phyloP scores from a whole-genome alignment of 2,329 filamentous ascomycete genomes.

The Fusarium aywerte region DNA sequence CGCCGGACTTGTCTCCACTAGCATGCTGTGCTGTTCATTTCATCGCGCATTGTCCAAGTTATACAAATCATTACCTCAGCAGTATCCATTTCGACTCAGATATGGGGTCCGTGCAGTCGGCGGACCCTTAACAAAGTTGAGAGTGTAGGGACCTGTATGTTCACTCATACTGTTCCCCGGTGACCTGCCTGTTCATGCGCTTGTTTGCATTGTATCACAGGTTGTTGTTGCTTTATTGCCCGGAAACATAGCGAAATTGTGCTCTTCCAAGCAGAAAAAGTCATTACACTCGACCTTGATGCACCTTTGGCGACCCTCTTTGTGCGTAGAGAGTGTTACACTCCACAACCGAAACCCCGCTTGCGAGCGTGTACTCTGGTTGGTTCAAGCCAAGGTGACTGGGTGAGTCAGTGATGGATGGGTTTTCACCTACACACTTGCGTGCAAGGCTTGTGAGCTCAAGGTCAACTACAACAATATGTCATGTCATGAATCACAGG shows the following conservation, averaged over 20 bases:
- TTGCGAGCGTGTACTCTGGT: neutral
- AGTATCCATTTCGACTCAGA: slow-evolving; percentile 4
- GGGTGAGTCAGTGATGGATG: slow-evolving; percentile 13
- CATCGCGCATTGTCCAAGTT: slow-evolving; percentile 16
- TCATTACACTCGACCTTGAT: neutral
- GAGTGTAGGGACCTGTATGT: slow-evolving; percentile 14
- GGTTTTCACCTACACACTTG: neutral
- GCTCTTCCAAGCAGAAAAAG: neutral
- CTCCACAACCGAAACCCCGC: slow-evolving; percentile 9
- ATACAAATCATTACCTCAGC: slow-evolving; percentile 41
- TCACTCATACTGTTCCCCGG: slow-evolving; percentile 1
- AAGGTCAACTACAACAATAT: neutral
- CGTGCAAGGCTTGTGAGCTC: neutral
- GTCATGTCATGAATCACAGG: neutral
- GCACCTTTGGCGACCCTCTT: neutral
- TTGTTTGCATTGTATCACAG: neutral
- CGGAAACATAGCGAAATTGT: neutral
- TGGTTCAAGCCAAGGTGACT: neutral
- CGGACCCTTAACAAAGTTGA: slow-evolving; percentile 30
- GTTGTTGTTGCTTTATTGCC: neutral
- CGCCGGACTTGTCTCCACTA: slow-evolving; percentile 27
- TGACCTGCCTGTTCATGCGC: slow-evolving; percentile 17
- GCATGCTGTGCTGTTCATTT: slow-evolving; percentile 21
- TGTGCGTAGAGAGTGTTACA: neutral
- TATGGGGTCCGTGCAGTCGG: slow-evolving; percentile 10